Percentiles rank a stretch among this genome's conserved stretches.
phyloP scores from a whole-genome alignment of 441 rosid species.

The Geranium incanum region DNA sequence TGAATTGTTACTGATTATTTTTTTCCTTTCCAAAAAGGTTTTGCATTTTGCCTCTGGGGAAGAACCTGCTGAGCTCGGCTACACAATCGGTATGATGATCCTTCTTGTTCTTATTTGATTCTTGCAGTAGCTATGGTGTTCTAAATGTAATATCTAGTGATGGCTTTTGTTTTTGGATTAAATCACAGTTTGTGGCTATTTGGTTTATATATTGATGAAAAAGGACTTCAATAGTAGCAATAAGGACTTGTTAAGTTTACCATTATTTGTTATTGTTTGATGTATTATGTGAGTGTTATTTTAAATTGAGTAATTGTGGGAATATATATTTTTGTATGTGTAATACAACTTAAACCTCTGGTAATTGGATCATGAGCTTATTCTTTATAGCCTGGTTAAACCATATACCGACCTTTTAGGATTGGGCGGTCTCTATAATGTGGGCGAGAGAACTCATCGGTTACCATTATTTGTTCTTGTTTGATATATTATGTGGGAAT shows the following conservation, averaged over 20 bases:
- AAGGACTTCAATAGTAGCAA: background rate
- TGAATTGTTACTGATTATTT: background rate
- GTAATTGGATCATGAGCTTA: background rate
- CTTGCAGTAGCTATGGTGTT: background rate
- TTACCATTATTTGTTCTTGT: background rate
- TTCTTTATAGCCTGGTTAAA: background rate
- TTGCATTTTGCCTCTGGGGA: constrained; percentile 45
- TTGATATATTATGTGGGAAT: background rate
- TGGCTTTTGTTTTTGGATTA: no score
- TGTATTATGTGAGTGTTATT: background rate
- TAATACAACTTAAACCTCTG: background rate
- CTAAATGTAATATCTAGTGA: background rate
- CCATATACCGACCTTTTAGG: background rate
- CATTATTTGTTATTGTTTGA: background rate
- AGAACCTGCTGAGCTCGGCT: constrained; percentile 31
- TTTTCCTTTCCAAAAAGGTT: constrained; percentile 30
- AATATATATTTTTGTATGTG: background rate
- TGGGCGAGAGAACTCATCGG: no score
- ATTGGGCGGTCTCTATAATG: no score
- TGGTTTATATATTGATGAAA: background rate
- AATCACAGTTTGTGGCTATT: background rate
- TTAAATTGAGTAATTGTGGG: background rate
- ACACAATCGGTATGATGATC: constrained; percentile 32
- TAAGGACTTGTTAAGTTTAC: background rate
- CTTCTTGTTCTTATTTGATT: constrained; percentile 2